phyloP scores from a whole-genome alignment of 2,329 filamentous ascomycete species.

The Moelleriella libera region DNA sequence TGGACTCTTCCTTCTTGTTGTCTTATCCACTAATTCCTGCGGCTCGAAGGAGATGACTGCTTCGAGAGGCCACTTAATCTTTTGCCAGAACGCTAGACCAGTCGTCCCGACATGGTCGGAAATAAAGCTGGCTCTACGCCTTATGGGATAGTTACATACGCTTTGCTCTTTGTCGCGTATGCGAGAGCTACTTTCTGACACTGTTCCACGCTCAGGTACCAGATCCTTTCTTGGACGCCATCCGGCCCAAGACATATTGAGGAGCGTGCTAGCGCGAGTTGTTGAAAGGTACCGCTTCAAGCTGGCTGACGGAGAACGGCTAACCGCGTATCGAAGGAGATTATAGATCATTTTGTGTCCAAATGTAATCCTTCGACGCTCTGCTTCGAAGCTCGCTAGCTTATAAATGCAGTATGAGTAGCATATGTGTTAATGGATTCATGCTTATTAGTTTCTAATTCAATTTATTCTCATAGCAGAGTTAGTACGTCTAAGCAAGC shows the following conservation, averaged over 20 bases:
- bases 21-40: not conserved
- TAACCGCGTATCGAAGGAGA: constrained; percentile 2
- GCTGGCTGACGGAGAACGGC: not conserved
- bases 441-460: too few species aligned
- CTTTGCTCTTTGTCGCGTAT: not conserved
- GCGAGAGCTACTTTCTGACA: not conserved
- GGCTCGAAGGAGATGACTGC: not conserved
- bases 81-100: not conserved
- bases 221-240: not conserved
- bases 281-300: not conserved
- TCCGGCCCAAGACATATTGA: not conserved
- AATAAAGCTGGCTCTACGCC: not conserved
- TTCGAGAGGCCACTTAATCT: not conserved
- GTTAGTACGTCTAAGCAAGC: too few species aligned
- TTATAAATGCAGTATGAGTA: too few species aligned
- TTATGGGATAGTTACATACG: not conserved
- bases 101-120: not conserved
- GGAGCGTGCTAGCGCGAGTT: not conserved
- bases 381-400: constrained; percentile 1
- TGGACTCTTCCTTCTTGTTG: not conserved
- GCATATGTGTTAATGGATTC: too few species aligned
- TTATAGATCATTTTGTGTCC: not conserved
- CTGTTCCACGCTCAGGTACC: not conserved
- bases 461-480: too few species aligned
- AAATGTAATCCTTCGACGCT: not conserved